Base-by-base conservation (phyloP, 176 grass and related monocot genomes). In the Cenchrus fungigraminus region DNA sequence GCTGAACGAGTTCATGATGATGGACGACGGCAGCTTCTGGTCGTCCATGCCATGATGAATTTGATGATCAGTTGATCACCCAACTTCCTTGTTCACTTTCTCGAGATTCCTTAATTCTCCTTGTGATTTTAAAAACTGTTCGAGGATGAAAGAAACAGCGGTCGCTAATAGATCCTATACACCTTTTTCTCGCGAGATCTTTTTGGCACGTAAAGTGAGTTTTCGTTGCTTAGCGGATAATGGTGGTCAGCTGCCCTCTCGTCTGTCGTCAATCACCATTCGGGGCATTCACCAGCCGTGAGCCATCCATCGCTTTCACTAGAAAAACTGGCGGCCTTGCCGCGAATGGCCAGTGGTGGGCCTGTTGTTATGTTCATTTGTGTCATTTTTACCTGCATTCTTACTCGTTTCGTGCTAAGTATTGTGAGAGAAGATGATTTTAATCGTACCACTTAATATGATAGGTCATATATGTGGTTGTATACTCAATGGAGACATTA, bases 1-100 rank as follows among this genome's bases (percentile, higher is more conserved):
- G 44, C 19, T 95, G 40, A 88, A 82, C 74, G 93, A 98, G 92
- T 76, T 98, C 76, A 84, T 90, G 68, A 32, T 82, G 72, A 68
- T 88, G 28, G 88, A 95, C 37, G 85, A 92, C 50, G 68, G 71
- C 40, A 80, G 65, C 64, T 83, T 93, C 72, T 86, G 76, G 84
- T 83, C 83, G 78, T 83, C 83, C 11, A 86, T 71, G 76, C 72
- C 66, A 68, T 91, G 88, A 90, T 42, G 13, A 16, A 12, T 1
- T 32, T 32, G 31, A 32, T 32, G 31, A 32, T 32, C 22, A 25
- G 22, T 25, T 25, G 31, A 40, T 40, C 37, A 40, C 4, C 37
- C 37, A 40, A 4, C 37, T 40, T 59, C 29, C 6, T 12, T 71
- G 19, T 54, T 58, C 1, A 6, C 37, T 29, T 9, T 12, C 47